Percentiles rank a stretch among this genome's conserved stretches.
phyloP scores from a whole-genome alignment of 345 rosid species.

The Stellera chamaejasme region DNA sequence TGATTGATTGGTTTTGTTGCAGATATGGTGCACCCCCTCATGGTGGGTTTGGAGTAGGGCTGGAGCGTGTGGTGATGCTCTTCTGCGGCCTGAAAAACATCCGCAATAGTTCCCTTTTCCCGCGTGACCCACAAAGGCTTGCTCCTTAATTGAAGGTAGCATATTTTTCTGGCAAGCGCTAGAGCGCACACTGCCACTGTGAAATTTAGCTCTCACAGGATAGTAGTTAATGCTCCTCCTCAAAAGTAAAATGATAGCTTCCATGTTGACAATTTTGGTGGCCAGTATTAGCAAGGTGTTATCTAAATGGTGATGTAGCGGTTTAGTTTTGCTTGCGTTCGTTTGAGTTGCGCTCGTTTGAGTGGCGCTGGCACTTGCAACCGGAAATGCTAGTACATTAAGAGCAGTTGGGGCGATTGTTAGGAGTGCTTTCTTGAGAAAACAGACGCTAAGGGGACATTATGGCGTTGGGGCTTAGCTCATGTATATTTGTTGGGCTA shows the following conservation, averaged over 20 bases:
- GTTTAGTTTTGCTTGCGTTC: neutral
- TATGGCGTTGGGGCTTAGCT: too few relatives aligned
- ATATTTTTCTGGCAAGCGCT: neutral
- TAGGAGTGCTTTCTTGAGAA: too few relatives aligned
- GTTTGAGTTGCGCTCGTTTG: neutral
- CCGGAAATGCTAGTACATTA: too few relatives aligned
- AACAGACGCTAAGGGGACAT: too few relatives aligned
- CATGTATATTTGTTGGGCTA: too few relatives aligned
- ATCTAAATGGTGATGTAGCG: too few relatives aligned
- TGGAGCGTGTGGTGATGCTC: conserved; percentile 88
- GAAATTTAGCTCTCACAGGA: neutral
- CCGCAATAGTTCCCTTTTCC: conserved; percentile 70
- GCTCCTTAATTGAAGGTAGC: conserved; percentile 32
- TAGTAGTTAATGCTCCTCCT: too few relatives aligned
- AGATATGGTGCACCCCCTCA: conserved; percentile 88
- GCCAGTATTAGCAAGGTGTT: too few relatives aligned
- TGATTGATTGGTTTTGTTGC: conserved; percentile 10
- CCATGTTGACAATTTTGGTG: too few relatives aligned
- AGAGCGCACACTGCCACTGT: neutral
- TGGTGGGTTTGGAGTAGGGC: conserved; percentile 85
- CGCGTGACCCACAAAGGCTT: conserved; percentile 75
- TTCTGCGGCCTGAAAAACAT: conserved; percentile 74
- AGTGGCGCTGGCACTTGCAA: too few relatives aligned
- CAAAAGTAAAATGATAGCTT: too few relatives aligned
- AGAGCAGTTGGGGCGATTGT: too few relatives aligned